Conservation (phyloP, 1,284 basidiomycete genomes). For the Athelia psychrophila region DNA sequence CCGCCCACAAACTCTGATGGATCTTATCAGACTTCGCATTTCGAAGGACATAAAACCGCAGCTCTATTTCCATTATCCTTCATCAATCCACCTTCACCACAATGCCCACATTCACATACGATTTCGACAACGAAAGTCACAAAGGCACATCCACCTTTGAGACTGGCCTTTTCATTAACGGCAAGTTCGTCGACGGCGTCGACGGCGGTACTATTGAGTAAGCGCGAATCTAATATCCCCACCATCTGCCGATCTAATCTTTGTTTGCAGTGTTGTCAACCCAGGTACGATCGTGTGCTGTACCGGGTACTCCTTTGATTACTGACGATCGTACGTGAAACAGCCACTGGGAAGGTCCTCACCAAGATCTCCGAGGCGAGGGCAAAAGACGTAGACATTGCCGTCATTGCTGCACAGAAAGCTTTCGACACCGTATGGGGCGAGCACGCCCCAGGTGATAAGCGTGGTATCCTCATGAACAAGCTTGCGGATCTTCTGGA, state of each 20-base stretch:
- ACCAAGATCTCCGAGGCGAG: constrained; percentile 69
- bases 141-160: constrained; percentile 70
- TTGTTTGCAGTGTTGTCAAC: constrained; percentile 66
- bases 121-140: constrained; percentile 64
- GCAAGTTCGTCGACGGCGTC: constrained; percentile 75
- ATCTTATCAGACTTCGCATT: neutral
- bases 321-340: neutral
- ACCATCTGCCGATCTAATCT: constrained; percentile 8
- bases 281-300: constrained; percentile 41
- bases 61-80: no score
- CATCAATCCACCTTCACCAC: constrained; percentile 1
- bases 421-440: constrained; percentile 81
- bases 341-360: constrained; percentile 70
- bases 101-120: constrained; percentile 51
- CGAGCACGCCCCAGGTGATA: constrained; percentile 54
- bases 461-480: constrained; percentile 63
- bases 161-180: constrained; percentile 82
- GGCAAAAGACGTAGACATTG: constrained; percentile 69
- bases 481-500: constrained; percentile 80
- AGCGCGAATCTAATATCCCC: constrained; percentile 20
- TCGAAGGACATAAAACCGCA: neutral
- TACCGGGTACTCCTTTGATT: neutral
- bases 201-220: constrained; percentile 68
- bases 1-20: neutral
- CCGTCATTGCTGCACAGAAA: constrained; percentile 75